These are phyloP conservation scores for Aureobasidium sp. DNA, from an alignment of 2,329 filamentous ascomycete species.

Conservation along the genomic window DNA sequence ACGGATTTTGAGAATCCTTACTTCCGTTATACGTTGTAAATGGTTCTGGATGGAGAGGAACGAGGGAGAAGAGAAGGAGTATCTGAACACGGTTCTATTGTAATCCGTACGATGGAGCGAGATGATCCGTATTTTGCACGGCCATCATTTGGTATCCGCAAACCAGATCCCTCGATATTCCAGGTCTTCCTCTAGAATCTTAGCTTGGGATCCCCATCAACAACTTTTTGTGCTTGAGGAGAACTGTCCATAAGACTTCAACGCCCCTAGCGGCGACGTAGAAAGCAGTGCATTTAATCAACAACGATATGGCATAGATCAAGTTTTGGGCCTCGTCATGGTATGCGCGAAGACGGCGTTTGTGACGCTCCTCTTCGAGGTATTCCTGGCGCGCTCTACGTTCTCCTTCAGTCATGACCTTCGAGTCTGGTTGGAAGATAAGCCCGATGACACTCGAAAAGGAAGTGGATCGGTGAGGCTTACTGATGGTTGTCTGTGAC, in stretches of 20 bases:
- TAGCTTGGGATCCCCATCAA: background rate
- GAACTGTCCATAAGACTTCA: too few species aligned
- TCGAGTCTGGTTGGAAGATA: too few species aligned
- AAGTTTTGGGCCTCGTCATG: background rate
- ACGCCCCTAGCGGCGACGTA: background rate
- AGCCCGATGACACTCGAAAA: too few species aligned
- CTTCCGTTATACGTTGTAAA: slow-evolving; percentile 20
- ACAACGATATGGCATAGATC: background rate
- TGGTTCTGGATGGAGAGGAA: background rate
- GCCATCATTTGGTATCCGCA: too few species aligned
- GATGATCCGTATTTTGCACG: too few species aligned
- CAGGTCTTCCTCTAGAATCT: too few species aligned
- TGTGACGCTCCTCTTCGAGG: background rate
- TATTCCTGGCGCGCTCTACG: background rate
- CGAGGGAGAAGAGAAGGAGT: too few species aligned
- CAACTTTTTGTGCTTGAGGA: background rate
- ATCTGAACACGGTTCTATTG: too few species aligned
- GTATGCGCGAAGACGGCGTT: background rate
- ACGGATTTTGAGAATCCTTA: slow-evolving; percentile 47
- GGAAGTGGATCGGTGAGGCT: too few species aligned
- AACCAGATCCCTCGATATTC: too few species aligned
- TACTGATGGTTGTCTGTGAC: too few species aligned
- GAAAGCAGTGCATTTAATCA: background rate
- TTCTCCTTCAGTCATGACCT: background rate
- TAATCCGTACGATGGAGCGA: too few species aligned